Base-by-base conservation (phyloP, 2,329 filamentous ascomycete species). In the Neonectria ditissima region DNA sequence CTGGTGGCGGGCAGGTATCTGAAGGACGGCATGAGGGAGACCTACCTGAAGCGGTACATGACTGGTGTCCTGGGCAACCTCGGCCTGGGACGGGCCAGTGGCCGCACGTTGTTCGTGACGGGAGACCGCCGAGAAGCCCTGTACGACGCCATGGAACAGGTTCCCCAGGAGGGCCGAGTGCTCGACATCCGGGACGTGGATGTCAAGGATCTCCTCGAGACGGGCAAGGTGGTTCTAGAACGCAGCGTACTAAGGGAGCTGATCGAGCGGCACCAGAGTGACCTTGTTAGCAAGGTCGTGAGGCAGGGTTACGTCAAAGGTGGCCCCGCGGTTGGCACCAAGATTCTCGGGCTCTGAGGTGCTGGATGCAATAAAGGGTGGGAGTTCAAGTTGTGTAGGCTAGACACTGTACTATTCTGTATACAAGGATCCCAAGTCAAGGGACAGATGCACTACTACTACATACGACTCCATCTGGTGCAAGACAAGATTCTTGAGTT, bases 151-250 rank as follows among this genome's bases (percentile, higher is more conserved):
- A 83, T 97, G 75, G 84, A 86, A 55, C 81, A 87, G 63, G 80
- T 90, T 65, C 87, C 86, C 9, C 82, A 87, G 73, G 86, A 94
- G 65, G 93, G 92, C 20, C 87, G 89, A 59, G 90, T 91, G 9
- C 82, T 94, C 70, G 86, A 87, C 61, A 83, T 91, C 63, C 82
- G 86, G n/a, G 91, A 97, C 66, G 93, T 99, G 37, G 96, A 98
- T 80, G 93, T 99, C 66, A 99, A 98, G 86, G 92, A 98, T 78
- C 80, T 99, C 68, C 81, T 99, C 69, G 92, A 96, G 82, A 89
- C 91, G 57, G 92, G 92, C 57, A 89, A 94, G 74, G 83, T 99
- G 65, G 89, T 99, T 64, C 89, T 99, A 73, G 96, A 99, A 86
- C 88, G 91, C 77, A 81, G 83, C 44, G 95, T 95, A 37, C 83